Percentiles rank a stretch among this genome's conserved stretches.
phyloP scores from a whole-genome alignment of 1,284 basidiomycete species.

The Ceratobasidium papillatum region DNA sequence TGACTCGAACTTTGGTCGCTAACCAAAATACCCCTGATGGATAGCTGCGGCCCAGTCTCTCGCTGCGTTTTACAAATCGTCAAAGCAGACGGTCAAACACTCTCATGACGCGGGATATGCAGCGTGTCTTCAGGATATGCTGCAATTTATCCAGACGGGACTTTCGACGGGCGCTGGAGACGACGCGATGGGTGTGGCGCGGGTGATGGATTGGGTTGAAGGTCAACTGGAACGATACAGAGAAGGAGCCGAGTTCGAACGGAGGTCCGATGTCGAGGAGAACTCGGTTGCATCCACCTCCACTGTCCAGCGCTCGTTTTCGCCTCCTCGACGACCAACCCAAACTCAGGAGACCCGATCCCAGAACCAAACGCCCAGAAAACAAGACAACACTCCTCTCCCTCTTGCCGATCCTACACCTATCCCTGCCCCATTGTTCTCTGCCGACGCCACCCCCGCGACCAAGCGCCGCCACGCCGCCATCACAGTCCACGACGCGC shows the following conservation, averaged over 20 bases:
- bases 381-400: background rate
- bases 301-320: conserved; percentile 1
- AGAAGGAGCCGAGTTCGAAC: conserved; percentile 39
- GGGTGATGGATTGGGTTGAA: conserved; percentile 81
- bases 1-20: conserved; percentile 6
- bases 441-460: conserved; percentile 33
- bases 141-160: conserved; percentile 80
- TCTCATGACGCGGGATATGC: conserved; percentile 81
- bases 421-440: conserved; percentile 25
- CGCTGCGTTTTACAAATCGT: conserved; percentile 79
- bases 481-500: conserved; percentile 49
- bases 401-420: conserved; percentile 18
- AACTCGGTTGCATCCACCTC: conserved; percentile 2
- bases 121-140: conserved; percentile 76
- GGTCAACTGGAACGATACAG: conserved; percentile 62
- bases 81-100: conserved; percentile 72
- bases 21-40: conserved; percentile 26
- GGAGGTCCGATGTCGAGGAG: background rate
- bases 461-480: conserved; percentile 55
- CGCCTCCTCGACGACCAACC: conserved; percentile 9
- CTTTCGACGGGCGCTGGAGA: conserved; percentile 62
- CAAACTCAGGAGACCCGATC: conserved; percentile 36
- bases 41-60: conserved; percentile 80
- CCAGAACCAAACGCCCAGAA: conserved; percentile 16
- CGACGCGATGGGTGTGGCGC: conserved; percentile 67